Base-by-base conservation (phyloP, 345 rosid genomes). In the Eucalyptus erythrocorys region DNA sequence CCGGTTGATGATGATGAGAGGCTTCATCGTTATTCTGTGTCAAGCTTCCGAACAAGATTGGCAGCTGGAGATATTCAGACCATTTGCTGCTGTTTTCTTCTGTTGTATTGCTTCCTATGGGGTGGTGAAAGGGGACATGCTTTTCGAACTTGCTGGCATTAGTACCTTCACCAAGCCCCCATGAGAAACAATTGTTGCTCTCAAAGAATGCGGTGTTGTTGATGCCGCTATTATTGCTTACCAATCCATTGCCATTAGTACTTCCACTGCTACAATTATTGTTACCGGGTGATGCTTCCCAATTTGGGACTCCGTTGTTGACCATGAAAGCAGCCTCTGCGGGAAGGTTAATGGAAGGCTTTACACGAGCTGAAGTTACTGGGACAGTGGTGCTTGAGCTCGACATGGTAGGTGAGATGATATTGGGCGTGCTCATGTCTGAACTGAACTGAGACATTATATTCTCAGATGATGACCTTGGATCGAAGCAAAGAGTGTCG, bases 281-380 rank as follows among this genome's bases (percentile, higher is more conserved):
- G 91, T 59, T 55, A 87, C 88, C 10, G 76, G 89, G 26, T 51
- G 71, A 80, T 76, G 47, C 82, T 76, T 76, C 82, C 82, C 82
- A 76, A 76, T 47, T 37, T 76, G 24, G 82, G 45, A 76, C 47
- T 76, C 82, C 82, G 24, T 37, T 76, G 82, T 37, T 76, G 82
- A 76, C 82, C 82, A 76, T 37, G 82, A 76, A 76, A 76, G 82
- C 91, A 91, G 87, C 92, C 16, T 91, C 94, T 2, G 92, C 90
- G 49, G 95, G 95, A 86, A 96, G 94, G 88, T 89, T 95, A 43
- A 95, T 92, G 0, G 96, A 94, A 50, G 97, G 97, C 91, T 91
- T 95, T 24, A 95, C 95, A 17, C 93, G 84, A 6, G 89, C 87
- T 9, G 92, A 91, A 3, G 94, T 92, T 45, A 19, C 87, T 88